phyloP scores from a whole-genome alignment of 305 asterid species.

The Fraxinus latifolia region DNA sequence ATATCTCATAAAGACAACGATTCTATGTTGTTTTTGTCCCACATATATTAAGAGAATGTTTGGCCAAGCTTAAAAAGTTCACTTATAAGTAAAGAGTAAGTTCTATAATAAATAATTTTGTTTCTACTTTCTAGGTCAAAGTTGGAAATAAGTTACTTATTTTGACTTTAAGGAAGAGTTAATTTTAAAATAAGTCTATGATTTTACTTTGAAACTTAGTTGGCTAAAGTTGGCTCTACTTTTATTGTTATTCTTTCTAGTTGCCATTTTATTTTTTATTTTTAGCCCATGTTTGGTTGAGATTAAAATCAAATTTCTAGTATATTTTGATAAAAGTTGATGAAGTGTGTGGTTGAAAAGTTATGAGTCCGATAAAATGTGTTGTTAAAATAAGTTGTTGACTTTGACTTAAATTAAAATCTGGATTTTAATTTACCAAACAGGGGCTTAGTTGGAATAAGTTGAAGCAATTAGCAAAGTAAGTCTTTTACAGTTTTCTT shows the following conservation, averaged over 20 bases:
- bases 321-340: neutral
- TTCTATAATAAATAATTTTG: neutral
- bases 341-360: neutral
- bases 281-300: neutral
- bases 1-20: conserved; percentile 3
- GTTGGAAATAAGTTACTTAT: neutral
- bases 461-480: neutral
- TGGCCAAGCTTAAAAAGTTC: neutral
- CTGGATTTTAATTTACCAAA: neutral
- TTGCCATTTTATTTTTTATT: neutral
- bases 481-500: neutral
- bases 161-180: neutral
- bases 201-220: neutral
- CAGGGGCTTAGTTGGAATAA: neutral
- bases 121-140: neutral
- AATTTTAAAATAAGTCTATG: neutral
- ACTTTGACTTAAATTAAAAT: neutral
- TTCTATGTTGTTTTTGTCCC: neutral
- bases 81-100: neutral
- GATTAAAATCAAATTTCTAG: neutral
- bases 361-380: neutral
- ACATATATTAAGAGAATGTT: neutral
- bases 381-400: neutral
- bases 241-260: neutral
- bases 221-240: neutral